Evolutionary conservation across 208 protist genomes (phyloP).

Genomic region (Tetramitus jugosus): DNA sequence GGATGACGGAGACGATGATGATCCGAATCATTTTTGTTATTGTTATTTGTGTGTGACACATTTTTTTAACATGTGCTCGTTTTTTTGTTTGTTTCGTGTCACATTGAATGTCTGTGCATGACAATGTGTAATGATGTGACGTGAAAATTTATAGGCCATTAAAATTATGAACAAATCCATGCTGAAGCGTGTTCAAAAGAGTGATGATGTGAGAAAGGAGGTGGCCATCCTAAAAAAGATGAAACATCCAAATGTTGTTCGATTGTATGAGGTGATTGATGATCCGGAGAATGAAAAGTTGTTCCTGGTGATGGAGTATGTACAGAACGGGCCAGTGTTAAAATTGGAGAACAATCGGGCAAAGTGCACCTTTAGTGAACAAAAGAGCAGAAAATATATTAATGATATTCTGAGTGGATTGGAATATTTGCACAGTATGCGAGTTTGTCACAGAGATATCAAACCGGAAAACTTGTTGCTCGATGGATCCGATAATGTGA

Average conservation of each 20-base stretch:
- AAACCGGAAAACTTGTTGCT: constrained; percentile 57
- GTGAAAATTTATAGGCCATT: constrained; percentile 24
- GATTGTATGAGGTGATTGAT: constrained; percentile 87
- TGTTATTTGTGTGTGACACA: too few species aligned
- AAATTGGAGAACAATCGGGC: constrained; percentile 49
- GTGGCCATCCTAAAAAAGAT: constrained; percentile 91
- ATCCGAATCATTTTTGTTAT: too few species aligned
- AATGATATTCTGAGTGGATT: constrained; percentile 42
- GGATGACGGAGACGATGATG: too few species aligned
- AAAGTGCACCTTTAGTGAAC: constrained; percentile 31
- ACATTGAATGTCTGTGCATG: too few species aligned
- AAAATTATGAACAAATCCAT: constrained; percentile 37
- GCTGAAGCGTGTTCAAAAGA: constrained; percentile 30
- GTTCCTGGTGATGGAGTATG: constrained; percentile 87
- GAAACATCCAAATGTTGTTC: constrained; percentile 82
- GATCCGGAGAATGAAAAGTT: constrained; percentile 72
- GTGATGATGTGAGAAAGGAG: constrained; percentile 64
- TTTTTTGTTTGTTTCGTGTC: too few species aligned
- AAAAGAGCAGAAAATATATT: constrained; percentile 30
- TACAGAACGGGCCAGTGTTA: constrained; percentile 62
- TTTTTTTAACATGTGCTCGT: too few species aligned
- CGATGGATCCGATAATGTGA: constrained; percentile 34
- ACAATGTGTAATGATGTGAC: too few species aligned
- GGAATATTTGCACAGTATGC: constrained; percentile 39
- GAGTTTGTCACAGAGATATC: constrained; percentile 51